These are phyloP conservation scores for Cyclospora cayetanensis DNA, from an alignment of 169 alveolate species.

Conservation along the genomic window DNA sequence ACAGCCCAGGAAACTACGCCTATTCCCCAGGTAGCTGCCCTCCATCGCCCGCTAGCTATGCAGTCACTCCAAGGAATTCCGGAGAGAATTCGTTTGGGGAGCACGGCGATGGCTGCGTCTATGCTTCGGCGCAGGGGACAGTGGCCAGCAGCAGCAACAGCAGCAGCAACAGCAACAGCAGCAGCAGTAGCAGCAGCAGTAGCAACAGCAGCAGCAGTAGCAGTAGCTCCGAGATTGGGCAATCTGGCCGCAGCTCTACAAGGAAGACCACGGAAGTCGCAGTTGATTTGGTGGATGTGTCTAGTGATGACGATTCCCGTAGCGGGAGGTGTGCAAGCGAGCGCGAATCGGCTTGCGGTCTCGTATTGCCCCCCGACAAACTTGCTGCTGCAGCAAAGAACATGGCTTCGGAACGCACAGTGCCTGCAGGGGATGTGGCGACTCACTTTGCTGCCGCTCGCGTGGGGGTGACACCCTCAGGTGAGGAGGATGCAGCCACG, in stretches of 20 bases:
- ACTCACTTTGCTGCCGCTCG: too few species aligned
- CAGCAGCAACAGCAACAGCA: constrained; percentile 8
- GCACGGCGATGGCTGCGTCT: constrained; percentile 29
- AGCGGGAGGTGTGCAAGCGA: too few species aligned
- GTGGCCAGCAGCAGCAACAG: constrained; percentile 20
- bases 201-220: constrained; percentile 31
- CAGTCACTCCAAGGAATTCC: background rate
- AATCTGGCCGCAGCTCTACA: too few species aligned
- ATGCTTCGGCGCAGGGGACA: constrained; percentile 5
- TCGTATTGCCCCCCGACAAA: too few species aligned
- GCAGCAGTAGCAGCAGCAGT: constrained; percentile 47
- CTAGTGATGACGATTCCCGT: too few species aligned
- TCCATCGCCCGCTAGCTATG: background rate
- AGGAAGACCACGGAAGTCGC: too few species aligned
- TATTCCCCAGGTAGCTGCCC: constrained; percentile 29
- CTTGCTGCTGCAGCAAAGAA: too few species aligned
- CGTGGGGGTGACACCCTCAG: too few species aligned
- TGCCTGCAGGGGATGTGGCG: too few species aligned
- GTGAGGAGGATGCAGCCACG: background rate
- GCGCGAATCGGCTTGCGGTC: too few species aligned
- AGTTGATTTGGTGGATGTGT: too few species aligned
- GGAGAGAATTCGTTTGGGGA: background rate
- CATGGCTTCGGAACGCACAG: too few species aligned
- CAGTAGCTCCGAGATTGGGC: constrained; percentile 2
- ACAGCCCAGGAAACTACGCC: constrained; percentile 8